A percentile compares a stretch with the other conserved stretches of the same genome.
Conservation (phyloP, 2,329 filamentous ascomycete genomes). For the Aspergillus flavus region DNA sequence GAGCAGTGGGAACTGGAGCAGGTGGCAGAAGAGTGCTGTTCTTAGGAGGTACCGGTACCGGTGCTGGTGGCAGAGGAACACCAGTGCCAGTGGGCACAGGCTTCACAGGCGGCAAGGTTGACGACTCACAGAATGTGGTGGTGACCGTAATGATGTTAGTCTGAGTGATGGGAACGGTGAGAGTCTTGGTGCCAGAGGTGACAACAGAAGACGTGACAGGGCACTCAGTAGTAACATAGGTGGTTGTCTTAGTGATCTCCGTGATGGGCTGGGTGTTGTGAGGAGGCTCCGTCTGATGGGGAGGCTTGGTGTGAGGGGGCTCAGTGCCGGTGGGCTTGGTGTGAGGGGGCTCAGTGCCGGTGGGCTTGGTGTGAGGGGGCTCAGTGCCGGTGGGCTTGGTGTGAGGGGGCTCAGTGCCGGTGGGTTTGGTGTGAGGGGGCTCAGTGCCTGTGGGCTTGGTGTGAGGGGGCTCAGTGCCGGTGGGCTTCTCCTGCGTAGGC, state of each 20-base stretch:
- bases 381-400: not conserved
- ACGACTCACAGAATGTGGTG: conserved; percentile 30
- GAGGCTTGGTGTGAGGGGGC: conserved; percentile 3
- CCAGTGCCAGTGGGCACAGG: conserved; percentile 19
- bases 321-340: not conserved
- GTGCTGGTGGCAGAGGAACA: conserved; percentile 9
- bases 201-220: conserved; percentile 34
- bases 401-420: not conserved
- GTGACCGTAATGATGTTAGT: conserved; percentile 35
- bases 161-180: conserved; percentile 33
- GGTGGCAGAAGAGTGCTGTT: conserved; percentile 14
- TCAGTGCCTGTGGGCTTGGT: not conserved
- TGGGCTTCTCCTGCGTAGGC: not conserved
- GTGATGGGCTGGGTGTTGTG: conserved; percentile 16
- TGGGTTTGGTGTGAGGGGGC: not conserved
- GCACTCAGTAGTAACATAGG: conserved; percentile 37
- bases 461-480: not conserved
- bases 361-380: not conserved
- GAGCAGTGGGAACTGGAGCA: conserved; percentile 9
- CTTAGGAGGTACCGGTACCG: not conserved
- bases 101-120: conserved; percentile 16
- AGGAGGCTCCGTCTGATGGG: not conserved
- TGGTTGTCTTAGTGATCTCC: conserved; percentile 34
- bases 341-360: not conserved
- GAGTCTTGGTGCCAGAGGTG: conserved; percentile 32